A percentile compares a stretch with the other conserved stretches of the same genome.
Conservation (phyloP, 2,329 filamentous ascomycete species). For the Fusarium torulosum region DNA sequence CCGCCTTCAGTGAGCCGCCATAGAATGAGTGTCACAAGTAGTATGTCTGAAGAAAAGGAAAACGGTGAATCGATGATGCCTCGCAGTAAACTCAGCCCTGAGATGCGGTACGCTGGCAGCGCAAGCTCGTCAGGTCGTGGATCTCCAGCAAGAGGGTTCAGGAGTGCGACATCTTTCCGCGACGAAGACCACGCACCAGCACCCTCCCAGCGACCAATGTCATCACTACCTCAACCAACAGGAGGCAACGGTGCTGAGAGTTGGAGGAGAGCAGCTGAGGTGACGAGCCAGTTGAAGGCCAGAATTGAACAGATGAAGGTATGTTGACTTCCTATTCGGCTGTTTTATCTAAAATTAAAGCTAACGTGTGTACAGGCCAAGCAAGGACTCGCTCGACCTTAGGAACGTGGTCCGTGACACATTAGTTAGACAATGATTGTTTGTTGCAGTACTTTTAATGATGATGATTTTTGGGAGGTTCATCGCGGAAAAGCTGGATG, state of each 20-base stretch:
- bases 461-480: constrained; percentile 44
- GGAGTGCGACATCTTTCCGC: constrained; percentile 53
- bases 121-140: constrained; percentile 67
- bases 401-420: constrained; percentile 28
- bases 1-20: constrained; percentile 59
- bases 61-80: constrained; percentile 68
- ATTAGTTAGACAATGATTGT: constrained; percentile 10
- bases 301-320: constrained; percentile 99
- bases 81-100: constrained; percentile 67
- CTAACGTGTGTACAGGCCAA: constrained; percentile 56
- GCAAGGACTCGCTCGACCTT: constrained; percentile 63
- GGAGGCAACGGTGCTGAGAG: constrained; percentile 72
- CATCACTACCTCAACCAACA: constrained; percentile 53
- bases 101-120: constrained; percentile 65
- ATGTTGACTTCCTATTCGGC: constrained; percentile 32
- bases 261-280: constrained; percentile 96
- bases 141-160: constrained; percentile 69
- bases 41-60: constrained; percentile 81
- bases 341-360: neutral
- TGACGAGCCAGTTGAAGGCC: constrained; percentile 96
- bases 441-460: constrained; percentile 39
- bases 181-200: constrained; percentile 53
- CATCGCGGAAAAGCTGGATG: constrained; percentile 41
- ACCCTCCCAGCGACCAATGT: constrained; percentile 52
- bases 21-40: constrained; percentile 73